Base-by-base conservation (phyloP, 2,329 filamentous ascomycete genomes). In the Fusarium transvaalense region DNA sequence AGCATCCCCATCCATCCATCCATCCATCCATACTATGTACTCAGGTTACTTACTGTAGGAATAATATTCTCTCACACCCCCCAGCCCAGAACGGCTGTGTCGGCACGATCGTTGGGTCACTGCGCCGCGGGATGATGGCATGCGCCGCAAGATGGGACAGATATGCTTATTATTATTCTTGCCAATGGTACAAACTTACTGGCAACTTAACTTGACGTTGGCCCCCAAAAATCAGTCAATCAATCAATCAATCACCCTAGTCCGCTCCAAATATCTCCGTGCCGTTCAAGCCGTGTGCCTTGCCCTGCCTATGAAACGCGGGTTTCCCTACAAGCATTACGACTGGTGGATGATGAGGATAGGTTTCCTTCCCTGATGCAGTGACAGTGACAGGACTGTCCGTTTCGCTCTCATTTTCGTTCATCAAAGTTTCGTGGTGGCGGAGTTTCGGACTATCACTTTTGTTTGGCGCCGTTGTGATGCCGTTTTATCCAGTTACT, bases 401-500 rank as follows among this genome's bases (percentile, higher is more conserved):
- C 34, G 32, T 50, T 50, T 50, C 23, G 21, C 32, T 38, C 32
- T 6, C 27, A 34, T 56, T 43, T n/a, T n/a, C n/a, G n/a, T n/a
- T n/a, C n/a, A 45, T 57, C 45, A 43, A 52, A 52, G 45, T 47
- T 66, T 58, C 29, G 61, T 63, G 47, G 66, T 68, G 66, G 66
- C 61, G 57, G 61, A 69, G 66, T 59, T 66, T 57, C 55, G 71
- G 66, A n/a, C 56, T 62, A 62, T 62, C 43, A 45, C 61, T 58
- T 50, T 37, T 50, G 66, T 58, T 69, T 64, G 55, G 50, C 71
- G 60, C 71, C 72, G 68, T 71, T 48, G 53, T 23, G 41, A 66
- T 74, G 72, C 72, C 72, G 72, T 62, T 73, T 38, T 74, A 74
- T 71, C 72, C 72, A 74, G 61, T 25, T 25, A 66, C 72, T 68